Evolutionary conservation across 2,329 filamentous ascomycete species (phyloP).

Genomic region (Gnomoniopsis smithogilvyi): DNA sequence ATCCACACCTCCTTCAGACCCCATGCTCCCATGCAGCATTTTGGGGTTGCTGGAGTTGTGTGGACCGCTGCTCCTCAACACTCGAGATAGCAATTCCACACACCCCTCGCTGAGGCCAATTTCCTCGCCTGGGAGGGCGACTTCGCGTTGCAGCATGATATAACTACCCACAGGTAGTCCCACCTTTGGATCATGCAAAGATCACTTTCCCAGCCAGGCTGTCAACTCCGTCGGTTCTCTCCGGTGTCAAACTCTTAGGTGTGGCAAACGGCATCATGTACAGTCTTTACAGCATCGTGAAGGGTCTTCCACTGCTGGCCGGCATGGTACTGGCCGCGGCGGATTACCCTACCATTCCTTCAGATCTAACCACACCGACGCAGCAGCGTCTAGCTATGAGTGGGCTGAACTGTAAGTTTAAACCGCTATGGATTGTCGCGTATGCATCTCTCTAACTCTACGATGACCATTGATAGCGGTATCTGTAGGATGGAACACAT

Average conservation of each 20-base stretch:
- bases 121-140: neutral
- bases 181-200: neutral
- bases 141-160: neutral
- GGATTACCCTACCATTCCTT: constrained; percentile 13
- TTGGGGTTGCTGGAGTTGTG: too few species aligned
- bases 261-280: constrained; percentile 2
- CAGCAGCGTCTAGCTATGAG: constrained; percentile 17
- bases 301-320: neutral
- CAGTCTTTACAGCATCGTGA: neutral
- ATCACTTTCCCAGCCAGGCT: neutral
- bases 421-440: constrained; percentile 20
- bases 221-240: neutral
- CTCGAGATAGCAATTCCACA: neutral
- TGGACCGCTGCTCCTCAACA: neutral
- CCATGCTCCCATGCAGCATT: neutral
- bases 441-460: constrained; percentile 4
- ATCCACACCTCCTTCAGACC: neutral
- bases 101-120: neutral
- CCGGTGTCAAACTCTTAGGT: neutral
- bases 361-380: constrained; percentile 14
- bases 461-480: constrained; percentile 39
- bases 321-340: neutral
- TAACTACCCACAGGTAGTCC: neutral
- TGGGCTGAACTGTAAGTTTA: constrained; percentile 11
- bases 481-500: constrained; percentile 18